A percentile compares a stretch with the other conserved stretches of the same genome.
These are phyloP conservation scores for Trifolium pratense DNA, from an alignment of 306 rosid species.

Conservation along the genomic window DNA sequence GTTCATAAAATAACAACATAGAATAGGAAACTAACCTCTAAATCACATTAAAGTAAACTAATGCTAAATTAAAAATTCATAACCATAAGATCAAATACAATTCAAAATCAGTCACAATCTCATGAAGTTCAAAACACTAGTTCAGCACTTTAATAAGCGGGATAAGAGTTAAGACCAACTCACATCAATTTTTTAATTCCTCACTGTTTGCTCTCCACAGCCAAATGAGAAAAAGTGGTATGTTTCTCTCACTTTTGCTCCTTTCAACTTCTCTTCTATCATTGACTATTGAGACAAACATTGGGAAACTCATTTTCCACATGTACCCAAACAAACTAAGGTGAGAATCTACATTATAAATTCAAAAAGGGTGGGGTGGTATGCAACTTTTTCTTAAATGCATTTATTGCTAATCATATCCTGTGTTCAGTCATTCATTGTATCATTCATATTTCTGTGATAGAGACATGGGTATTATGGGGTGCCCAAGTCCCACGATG, in stretches of 20 bases:
- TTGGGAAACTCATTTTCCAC: neutral
- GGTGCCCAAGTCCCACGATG: neutral
- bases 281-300: neutral
- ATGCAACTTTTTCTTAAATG: neutral
- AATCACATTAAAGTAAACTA: neutral
- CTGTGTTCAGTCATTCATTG: neutral
- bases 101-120: neutral
- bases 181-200: neutral
- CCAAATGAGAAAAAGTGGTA: constrained; percentile 5
- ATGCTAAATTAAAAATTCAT: neutral
- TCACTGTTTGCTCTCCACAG: neutral
- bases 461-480: neutral
- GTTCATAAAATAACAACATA: constrained; percentile 1
- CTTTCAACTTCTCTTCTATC: neutral
- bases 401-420: neutral
- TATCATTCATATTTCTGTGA: constrained; percentile 2
- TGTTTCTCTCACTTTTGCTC: neutral
- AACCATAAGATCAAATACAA: neutral
- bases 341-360: neutral
- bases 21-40: neutral
- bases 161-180: constrained; percentile 9
- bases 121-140: constrained; percentile 8
- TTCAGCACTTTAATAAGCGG: neutral
- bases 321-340: constrained; percentile 8
- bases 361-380: constrained; percentile 1